Base-by-base conservation (phyloP, 805 yeast genomes). In the Helenozyma baotianmanensis region DNA sequence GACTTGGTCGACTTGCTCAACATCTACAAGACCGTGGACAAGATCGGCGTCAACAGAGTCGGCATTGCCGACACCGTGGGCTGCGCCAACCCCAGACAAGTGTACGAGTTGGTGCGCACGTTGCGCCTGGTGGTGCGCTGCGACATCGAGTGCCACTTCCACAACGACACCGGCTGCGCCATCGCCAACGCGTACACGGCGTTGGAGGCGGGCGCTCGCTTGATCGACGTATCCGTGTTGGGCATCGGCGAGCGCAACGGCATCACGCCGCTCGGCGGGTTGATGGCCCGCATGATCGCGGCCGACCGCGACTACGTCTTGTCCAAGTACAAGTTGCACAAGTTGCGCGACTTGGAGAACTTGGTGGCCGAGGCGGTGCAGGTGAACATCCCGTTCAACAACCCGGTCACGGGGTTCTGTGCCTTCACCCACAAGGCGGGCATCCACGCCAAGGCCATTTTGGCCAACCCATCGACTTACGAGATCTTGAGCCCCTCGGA, bases 41-140 rank as follows among this genome's bases (percentile, higher is more conserved):
- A 87, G 70, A 86, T 90, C 50, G 98, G 98, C 54, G 98, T 90
- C 43, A 88, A 92, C 74, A 80, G 98, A 66, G 96, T 90, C 35
- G 98, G 98, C 69, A 90, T 90, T 68, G 98, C 98, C 48, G 98
- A 90, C 62, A 90, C 98, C 23, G 98, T 90, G 37, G 98, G 98
- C 30, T 83, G 97, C 62, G 98, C 98, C 46, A 90, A 90, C 72
- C 98, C 98, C 53, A 81, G 98, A 69, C 97, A 92, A 68, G 98
- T 90, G 39, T 90, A 90, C 63, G 98, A 90, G 69, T 77, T 90
- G 50, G 92, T 90, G 43, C 81, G 94, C 57, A 92, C 98, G 27
- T 78, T 90, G 61, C 86, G 80, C 66, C 79, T 89, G 10, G 96
- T 90, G 31, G 97, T 90, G 30, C 81, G 85, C 23, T 90, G 97